Evolutionary conservation across 352 stramenopile species (phyloP), one percentile per base, ranked within the genome.

Genomic region (Globisporangium splendens): DNA sequence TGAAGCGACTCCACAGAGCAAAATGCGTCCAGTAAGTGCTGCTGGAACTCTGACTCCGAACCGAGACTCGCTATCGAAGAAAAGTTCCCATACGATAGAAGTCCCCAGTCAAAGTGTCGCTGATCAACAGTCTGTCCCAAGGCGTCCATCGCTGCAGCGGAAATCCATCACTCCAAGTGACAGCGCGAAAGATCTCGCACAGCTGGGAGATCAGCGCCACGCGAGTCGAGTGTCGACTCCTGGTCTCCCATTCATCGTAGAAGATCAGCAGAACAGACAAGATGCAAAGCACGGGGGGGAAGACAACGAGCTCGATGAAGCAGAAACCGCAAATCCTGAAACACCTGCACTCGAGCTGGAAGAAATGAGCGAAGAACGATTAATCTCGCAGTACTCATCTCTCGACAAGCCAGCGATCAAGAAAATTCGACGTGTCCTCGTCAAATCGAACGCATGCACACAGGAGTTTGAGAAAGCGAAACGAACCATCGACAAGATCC

Each of bases 381-480:
- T 88, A 11, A 66, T 69, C 14, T 61, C 72, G 5, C 63, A 85
- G n/a, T 88, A 79, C 58, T 60, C 65, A 1, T 82, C 69, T 17
- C 69, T 88, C 24, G 79, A 77, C 24, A 78, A 62, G 31, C 56
- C 51, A 39, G 70, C 73, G 1, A 79, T 88, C 61, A 88, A 83
- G 67, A 77, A 72, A 35, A 61, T 88, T 13, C 71, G 75, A 14
- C 73, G 78, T 1, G 78, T 88, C n/a, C 64, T 83, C 20, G 65
- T 71, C 17, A 86, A 86, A 35, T 88, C 78, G 1, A 76, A 72
- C 24, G 78, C 78, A 4, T 81, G 66, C 41, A 77, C 63, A 18
- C 78, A 88, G 39, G 78, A 88, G 47, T 77, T 88, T 38, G 67
- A 83, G 24, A 79, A 75, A 39, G 68, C 64, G n/a, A 70, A 73